Conservation (phyloP, 257 asterid genomes). For the Lantana camara region DNA sequence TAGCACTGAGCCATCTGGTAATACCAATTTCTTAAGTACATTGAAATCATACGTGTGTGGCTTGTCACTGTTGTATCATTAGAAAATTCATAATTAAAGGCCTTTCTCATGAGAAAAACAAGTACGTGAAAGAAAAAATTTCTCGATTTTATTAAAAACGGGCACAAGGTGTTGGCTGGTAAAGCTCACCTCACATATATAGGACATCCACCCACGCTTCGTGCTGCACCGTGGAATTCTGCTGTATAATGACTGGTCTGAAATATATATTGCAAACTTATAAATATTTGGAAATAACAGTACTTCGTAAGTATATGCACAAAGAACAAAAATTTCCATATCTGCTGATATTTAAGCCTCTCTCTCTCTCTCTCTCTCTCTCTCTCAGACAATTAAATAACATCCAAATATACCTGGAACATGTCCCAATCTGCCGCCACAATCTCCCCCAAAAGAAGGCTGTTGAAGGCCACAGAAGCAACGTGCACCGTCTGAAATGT, state of each 20-base stretch:
- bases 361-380: no score
- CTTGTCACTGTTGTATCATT: conserved; percentile 44
- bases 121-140: no score
- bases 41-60: conserved; percentile 63
- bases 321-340: no score
- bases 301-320: no score
- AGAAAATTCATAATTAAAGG: no score
- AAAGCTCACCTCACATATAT: conserved; percentile 75
- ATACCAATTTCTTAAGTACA: conserved; percentile 58
- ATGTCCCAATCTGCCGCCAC: conserved; percentile 71
- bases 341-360: no score
- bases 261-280: no score
- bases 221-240: conserved; percentile 65
- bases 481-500: conserved; percentile 58
- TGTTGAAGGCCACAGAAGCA: conserved; percentile 56
- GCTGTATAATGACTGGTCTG: conserved; percentile 56
- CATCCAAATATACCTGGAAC: conserved; percentile 59
- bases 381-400: no score
- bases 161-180: neutral
- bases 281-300: no score
- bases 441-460: conserved; percentile 58
- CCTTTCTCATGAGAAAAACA: no score
- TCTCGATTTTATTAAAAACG: no score
- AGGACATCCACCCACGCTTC: conserved; percentile 69
- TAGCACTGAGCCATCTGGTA: conserved; percentile 68